These are phyloP conservation scores for Hammondia hammondi DNA, from an alignment of 169 alveolate genomes.

Conservation along the genomic window DNA sequence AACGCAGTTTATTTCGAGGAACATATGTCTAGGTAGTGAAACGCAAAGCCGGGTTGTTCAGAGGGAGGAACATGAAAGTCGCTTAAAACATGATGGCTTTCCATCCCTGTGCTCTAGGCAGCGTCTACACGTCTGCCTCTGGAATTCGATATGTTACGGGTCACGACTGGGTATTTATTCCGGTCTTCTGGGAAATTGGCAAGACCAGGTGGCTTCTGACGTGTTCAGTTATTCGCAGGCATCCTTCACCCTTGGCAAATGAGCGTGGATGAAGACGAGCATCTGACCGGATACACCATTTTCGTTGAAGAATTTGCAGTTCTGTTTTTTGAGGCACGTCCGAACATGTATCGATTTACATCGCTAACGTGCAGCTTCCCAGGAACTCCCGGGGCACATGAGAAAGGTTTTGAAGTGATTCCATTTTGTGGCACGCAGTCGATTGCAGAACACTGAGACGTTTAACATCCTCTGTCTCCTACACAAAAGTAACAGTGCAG, in stretches of 20 bases:
- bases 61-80: too few relatives aligned
- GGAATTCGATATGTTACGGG: too few relatives aligned
- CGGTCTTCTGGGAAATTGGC: background rate
- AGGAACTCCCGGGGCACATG: background rate
- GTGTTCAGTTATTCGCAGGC: background rate
- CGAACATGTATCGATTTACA: background rate
- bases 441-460: too few relatives aligned
- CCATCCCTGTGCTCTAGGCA: too few relatives aligned
- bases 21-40: too few relatives aligned
- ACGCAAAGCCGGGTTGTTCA: too few relatives aligned
- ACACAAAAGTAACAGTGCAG: too few relatives aligned
- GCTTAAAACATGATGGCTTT: too few relatives aligned
- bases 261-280: background rate
- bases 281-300: background rate
- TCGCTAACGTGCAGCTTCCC: background rate
- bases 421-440: background rate
- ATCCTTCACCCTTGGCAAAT: background rate
- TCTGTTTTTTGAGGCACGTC: constrained; percentile 1
- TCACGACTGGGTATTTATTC: background rate
- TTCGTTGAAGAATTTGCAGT: background rate
- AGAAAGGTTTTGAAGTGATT: background rate
- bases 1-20: too few relatives aligned
- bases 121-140: too few relatives aligned
- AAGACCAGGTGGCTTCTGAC: background rate
- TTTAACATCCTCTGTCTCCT: too few relatives aligned